Percentiles rank a stretch among this genome's conserved stretches.
These are phyloP conservation scores for Phytopythium chamaehyphon DNA, from an alignment of 352 stramenopile genomes.

Conservation along the genomic window DNA sequence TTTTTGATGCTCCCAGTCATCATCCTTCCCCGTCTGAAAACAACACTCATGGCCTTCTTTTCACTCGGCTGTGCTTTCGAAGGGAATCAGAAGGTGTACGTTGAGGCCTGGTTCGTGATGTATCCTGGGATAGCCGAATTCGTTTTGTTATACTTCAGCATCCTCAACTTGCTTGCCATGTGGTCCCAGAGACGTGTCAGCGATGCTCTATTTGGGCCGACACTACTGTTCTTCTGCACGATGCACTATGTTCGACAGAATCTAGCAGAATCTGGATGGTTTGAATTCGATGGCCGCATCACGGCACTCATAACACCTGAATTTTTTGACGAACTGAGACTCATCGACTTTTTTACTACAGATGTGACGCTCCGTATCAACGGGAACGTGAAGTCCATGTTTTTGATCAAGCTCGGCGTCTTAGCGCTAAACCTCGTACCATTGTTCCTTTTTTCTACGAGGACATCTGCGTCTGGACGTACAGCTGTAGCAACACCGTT, in stretches of 20 bases:
- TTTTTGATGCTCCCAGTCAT: constrained; percentile 15
- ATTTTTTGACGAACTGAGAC: constrained; percentile 6
- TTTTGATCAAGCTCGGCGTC: constrained; percentile 17
- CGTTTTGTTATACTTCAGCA: constrained; percentile 20
- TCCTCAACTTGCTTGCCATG: constrained; percentile 16
- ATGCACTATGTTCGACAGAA: constrained; percentile 4
- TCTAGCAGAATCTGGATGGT: constrained; percentile 7
- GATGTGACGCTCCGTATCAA: constrained; percentile 17
- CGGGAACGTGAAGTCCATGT: constrained; percentile 12
- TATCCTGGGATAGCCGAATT: constrained; percentile 27
- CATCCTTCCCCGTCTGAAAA: constrained; percentile 16
- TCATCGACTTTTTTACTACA: constrained; percentile 14
- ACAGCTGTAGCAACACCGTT: background rate
- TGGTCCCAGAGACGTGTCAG: background rate
- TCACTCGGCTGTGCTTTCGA: constrained; percentile 17
- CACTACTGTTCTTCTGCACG: constrained; percentile 4
- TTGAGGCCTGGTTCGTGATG: constrained; percentile 26
- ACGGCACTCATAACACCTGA: constrained; percentile 7
- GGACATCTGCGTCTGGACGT: background rate
- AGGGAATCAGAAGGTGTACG: constrained; percentile 12
- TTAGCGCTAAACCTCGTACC: constrained; percentile 9
- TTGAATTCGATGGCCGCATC: constrained; percentile 11
- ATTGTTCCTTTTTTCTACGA: constrained; percentile 2
- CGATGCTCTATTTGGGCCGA: constrained; percentile 5
- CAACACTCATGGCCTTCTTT: constrained; percentile 22